Evolutionary conservation across 225 moss, liverwort and hornwort genomes (phyloP), one percentile per base, ranked within the genome.

Genomic region (Takakia lepidozioides): DNA sequence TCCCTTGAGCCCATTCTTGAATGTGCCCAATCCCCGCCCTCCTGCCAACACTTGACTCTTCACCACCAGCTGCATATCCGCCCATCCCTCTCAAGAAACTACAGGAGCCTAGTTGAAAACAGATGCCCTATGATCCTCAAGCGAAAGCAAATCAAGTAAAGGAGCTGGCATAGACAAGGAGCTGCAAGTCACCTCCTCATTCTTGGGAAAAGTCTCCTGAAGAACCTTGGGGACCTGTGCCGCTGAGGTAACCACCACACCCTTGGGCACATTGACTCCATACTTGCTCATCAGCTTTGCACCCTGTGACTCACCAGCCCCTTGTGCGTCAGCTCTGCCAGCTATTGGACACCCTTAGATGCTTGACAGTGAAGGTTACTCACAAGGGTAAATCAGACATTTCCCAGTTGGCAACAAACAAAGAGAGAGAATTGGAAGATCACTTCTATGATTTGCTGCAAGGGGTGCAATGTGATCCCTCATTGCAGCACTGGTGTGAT

Each of bases 1-100:
- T 0, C 95, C 95, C 52, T 95, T 90, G 10, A 95, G 19, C 15
- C 90, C 95, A 66, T 66, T 95, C 65, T 95, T 90, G 60, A 95
- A 95, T 2, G 95, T 83, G 27, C 95, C 95, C 60, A 98, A 70
- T 47, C 95, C 95, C 61, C 95, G 79, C 46, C 95, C 95, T 40
- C 95, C 95, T 4, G 90, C 95, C 60, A 98, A 63, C 54, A 98
- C 76, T 67, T 98, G 90, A 60, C 90, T 90, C 68, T 90, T 98
- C 43, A 98, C 90, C 64, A 98, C 95, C 63, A 98, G 25, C 88
- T 82, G 69, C 73, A 59, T 30, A 30, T 1, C 51, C 30, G 27
- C 58, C 48, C 19, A 35, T 23, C 27, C 37, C 49, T 20, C 24
- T 38, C 48, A 36, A 48, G 2, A 19, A 22, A 1, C 15, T 14